phyloP scores from a whole-genome alignment of 352 stramenopile genomes.

The Globisporangium paroecandrum region DNA sequence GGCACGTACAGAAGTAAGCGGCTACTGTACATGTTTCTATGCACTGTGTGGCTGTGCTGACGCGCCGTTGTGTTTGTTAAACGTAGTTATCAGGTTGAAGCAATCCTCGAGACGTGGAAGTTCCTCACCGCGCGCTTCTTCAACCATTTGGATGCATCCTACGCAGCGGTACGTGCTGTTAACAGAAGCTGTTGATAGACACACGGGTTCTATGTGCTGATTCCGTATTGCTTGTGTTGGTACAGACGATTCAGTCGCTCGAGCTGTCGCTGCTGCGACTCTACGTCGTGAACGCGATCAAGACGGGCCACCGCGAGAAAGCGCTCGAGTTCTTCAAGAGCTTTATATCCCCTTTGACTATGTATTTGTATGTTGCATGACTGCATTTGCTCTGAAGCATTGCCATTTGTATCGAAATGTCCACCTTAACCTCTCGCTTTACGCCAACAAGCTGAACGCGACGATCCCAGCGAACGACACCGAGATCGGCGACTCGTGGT shows the following conservation, averaged over 20 bases:
- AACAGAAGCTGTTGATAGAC: not conserved
- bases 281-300: constrained; percentile 78
- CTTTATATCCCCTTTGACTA: constrained; percentile 36
- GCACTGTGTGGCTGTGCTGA: not conserved
- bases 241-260: constrained; percentile 61
- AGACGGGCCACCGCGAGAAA: constrained; percentile 63
- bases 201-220: not conserved
- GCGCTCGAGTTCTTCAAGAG: constrained; percentile 72
- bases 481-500: constrained; percentile 45
- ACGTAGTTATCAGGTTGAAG: constrained; percentile 68
- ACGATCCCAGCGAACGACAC: constrained; percentile 22
- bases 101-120: constrained; percentile 76
- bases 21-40: not conserved
- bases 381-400: not conserved
- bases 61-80: not conserved
- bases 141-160: constrained; percentile 72
- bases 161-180: constrained; percentile 34
- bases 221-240: not conserved
- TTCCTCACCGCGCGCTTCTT: constrained; percentile 82
- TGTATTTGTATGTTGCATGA: not conserved
- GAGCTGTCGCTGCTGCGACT: constrained; percentile 65
- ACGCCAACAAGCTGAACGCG: constrained; percentile 67
- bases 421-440: constrained; percentile 17
- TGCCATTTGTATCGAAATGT: not conserved
- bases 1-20: constrained; percentile 48